phyloP scores from a whole-genome alignment of 2,329 filamentous ascomycete species.

The Colletotrichum australisinense region DNA sequence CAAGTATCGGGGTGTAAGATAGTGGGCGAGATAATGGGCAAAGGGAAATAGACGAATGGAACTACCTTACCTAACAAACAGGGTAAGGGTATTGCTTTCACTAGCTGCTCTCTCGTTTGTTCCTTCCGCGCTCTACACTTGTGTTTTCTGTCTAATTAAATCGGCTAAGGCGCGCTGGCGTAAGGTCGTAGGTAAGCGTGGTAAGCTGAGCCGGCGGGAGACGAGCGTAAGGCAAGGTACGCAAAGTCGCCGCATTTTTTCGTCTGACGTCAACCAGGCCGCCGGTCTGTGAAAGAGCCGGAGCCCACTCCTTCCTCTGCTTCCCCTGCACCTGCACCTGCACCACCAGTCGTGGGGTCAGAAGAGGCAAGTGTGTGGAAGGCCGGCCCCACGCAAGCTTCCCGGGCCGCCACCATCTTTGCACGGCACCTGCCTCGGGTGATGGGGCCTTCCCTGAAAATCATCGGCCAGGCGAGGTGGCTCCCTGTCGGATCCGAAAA shows the following conservation, averaged over 20 bases:
- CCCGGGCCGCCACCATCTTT: conserved; percentile 18
- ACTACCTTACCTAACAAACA: not conserved
- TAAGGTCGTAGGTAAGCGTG: no score
- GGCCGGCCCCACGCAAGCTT: conserved; percentile 1
- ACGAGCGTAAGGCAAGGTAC: not conserved
- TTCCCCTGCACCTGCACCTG: not conserved
- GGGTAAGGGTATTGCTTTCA: not conserved
- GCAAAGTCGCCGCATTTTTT: conserved; percentile 28
- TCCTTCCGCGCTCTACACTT: not conserved
- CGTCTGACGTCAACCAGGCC: conserved; percentile 29
- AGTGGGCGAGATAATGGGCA: not conserved
- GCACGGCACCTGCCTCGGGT: conserved; percentile 14
- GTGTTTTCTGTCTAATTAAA: not conserved
- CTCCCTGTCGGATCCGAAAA: conserved; percentile 21
- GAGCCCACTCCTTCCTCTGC: not conserved
- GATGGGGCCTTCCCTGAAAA: conserved; percentile 18
- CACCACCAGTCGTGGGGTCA: not conserved
- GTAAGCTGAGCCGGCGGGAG: not conserved
- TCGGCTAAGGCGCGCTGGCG: not conserved
- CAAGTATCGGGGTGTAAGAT: not conserved
- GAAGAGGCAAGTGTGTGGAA: not conserved
- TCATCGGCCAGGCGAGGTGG: conserved; percentile 11
- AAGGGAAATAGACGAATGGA: not conserved
- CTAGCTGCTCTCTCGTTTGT: not conserved
- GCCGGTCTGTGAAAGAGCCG: conserved; percentile 17